Base-by-base conservation (phyloP, 2,329 filamentous ascomycete genomes). In the Ascomycota sp. region DNA sequence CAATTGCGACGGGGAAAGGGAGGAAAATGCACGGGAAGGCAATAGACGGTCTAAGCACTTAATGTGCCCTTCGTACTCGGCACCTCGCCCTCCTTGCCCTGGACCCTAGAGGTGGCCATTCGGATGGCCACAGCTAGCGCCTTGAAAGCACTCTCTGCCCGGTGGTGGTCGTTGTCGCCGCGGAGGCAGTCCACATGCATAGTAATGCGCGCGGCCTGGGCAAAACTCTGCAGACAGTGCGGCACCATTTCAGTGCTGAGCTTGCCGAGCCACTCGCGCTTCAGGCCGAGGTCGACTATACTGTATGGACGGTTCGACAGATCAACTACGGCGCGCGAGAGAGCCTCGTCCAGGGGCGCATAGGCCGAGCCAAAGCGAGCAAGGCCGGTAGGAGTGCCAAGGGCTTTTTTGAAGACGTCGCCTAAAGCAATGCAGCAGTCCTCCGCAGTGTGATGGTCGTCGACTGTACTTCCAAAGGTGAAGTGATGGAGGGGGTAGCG, bases 361-460 rank as follows among this genome's bases (percentile, higher is more conserved):
- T 93, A 92, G 39, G 83, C 89, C 46, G 72, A 78, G 26, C 86
- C 89, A 58, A 93, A 98, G 32, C 89, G 76, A 37, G 81, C 78
- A 33, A 95, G 72, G 12, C 86, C 89, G 25, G 75, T 66, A 7
- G 78, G 77, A 8, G 70, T 69, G 40, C 78, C 76, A 30, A 98
- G 70, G 11, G 84, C 81, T 33, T 65, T 55, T 47, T 78, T 77
- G 59, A 95, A 93, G 37, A 83, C 82, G 44, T 66, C 64, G 33
- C 89, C 89, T 16, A 98, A 72, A 10, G 86, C 82, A 43, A 98
- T 76, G 58, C 81, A 93, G 38, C 81, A 77, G 53, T 98, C 89
- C 63, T 98, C 89, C 41, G 84, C 78, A 7, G 86, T 93, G 68
- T 98, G 89, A 61, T 98, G 89, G 65, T 95, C 89, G 59, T 98